phyloP scores from a whole-genome alignment of 352 stramenopile genomes.

The Globisporangium perplexum region DNA sequence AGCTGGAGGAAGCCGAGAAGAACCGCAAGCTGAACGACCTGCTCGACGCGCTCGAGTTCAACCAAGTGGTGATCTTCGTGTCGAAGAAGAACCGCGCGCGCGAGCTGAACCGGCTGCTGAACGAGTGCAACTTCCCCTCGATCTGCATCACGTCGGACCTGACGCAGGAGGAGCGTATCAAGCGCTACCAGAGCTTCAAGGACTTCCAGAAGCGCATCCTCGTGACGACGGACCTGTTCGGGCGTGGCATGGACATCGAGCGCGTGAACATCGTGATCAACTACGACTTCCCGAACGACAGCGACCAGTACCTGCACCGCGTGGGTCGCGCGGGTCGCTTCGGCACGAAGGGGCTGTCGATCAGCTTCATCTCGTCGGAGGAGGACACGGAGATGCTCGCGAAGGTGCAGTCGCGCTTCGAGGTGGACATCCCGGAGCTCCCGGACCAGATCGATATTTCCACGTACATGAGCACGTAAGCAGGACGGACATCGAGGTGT shows the following conservation, averaged over 20 bases:
- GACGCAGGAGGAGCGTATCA: conserved; percentile 97
- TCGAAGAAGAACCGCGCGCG: conserved; percentile 96
- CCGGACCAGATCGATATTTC: conserved; percentile 99
- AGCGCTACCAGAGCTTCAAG: conserved; percentile 99
- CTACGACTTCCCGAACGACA: conserved; percentile 99
- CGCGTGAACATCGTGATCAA: conserved; percentile 99
- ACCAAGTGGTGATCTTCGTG: conserved; percentile 99
- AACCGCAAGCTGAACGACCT: conserved; percentile 99
- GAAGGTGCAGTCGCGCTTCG: conserved; percentile 98
- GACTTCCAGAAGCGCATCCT: conserved; percentile 99
- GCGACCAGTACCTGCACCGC: conserved; percentile 99
- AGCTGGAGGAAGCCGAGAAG: conserved; percentile 98
- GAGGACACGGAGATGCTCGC: conserved; percentile 97
- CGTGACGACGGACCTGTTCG: conserved; percentile 99
- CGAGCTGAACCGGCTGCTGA: conserved; percentile 97
- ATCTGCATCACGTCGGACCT: conserved; percentile 99
- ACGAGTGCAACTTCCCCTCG: conserved; percentile 99
- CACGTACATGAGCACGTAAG: conserved; percentile 95
- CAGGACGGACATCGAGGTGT: conserved; percentile 5
- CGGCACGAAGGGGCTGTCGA: conserved; percentile 99
- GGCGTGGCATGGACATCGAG: conserved; percentile 99
- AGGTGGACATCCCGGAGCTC: conserved; percentile 99
- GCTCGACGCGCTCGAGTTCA: conserved; percentile 99
- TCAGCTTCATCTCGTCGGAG: conserved; percentile 99
- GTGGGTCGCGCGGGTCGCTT: conserved; percentile 98